phyloP scores from a whole-genome alignment of 2,329 filamentous ascomycete genomes.

The Paramyrothecium roridum region DNA sequence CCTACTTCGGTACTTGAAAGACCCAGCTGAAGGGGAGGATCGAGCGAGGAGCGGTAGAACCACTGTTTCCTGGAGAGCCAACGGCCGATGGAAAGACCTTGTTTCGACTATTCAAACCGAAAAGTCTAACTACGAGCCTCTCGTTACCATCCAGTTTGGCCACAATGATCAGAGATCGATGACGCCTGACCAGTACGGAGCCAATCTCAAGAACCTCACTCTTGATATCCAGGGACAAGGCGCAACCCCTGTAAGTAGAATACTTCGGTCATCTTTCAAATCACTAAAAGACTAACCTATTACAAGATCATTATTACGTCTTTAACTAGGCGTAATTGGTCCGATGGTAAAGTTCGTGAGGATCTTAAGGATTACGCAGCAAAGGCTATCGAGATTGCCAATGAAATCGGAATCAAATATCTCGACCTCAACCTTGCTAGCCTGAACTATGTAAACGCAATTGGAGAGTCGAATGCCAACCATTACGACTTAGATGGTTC shows the following conservation, averaged over 20 bases:
- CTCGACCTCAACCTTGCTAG: constrained; percentile 42
- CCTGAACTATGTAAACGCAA: constrained; percentile 45
- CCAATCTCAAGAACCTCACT: neutral
- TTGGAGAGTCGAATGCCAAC: constrained; percentile 38
- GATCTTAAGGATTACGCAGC: neutral
- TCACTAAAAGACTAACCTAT: neutral
- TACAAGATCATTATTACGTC: neutral
- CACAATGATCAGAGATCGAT: constrained; percentile 58
- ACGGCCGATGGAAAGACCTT: constrained; percentile 48
- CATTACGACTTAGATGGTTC: constrained; percentile 39
- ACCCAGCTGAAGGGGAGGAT: constrained; percentile 48
- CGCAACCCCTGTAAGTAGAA: neutral
- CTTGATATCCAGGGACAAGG: neutral
- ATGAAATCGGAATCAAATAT: neutral
- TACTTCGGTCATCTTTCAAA: neutral
- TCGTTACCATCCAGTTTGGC: constrained; percentile 42
- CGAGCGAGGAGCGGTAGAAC: constrained; percentile 52
- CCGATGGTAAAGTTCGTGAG: neutral
- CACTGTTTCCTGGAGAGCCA: constrained; percentile 48
- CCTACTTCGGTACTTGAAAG: constrained; percentile 45
- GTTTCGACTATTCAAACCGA: constrained; percentile 36
- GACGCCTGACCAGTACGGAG: constrained; percentile 33
- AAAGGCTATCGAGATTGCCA: neutral
- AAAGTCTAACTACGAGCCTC: constrained; percentile 23
- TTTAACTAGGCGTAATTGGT: neutral